A percentile compares a stretch with the other conserved stretches of the same genome.
phyloP scores from a whole-genome alignment of 257 asterid species.

The Solanum appendiculatum region DNA sequence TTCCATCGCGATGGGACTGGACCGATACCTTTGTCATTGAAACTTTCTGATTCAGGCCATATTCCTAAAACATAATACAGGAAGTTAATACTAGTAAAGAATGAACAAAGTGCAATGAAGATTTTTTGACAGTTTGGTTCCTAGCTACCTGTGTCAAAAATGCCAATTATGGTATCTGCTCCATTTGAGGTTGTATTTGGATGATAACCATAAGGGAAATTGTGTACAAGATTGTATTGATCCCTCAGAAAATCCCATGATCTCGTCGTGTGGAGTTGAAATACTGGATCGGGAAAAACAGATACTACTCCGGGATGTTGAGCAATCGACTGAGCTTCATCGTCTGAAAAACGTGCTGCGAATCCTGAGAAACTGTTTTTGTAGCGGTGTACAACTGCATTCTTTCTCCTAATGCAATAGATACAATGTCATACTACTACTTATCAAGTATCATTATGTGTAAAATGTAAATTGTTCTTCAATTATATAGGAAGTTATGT shows the following conservation, averaged over 20 bases:
- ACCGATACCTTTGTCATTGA: conserved; percentile 38
- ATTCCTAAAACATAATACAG: conserved; percentile 40
- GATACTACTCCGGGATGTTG: conserved; percentile 64
- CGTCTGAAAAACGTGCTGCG: conserved; percentile 51
- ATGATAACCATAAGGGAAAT: not conserved
- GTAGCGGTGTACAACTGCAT: conserved; percentile 48
- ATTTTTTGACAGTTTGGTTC: not conserved
- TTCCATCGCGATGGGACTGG: conserved; percentile 65
- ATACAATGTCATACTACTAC: not conserved
- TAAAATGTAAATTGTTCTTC: not conserved
- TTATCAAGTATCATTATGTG: not conserved
- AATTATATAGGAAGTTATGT: not conserved
- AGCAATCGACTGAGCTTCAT: conserved; percentile 48
- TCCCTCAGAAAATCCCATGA: conserved; percentile 4
- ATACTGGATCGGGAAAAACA: conserved; percentile 66
- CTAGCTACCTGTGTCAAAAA: not conserved
- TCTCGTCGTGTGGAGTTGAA: conserved; percentile 39
- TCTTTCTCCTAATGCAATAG: conserved; percentile 33
- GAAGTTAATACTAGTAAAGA: not conserved
- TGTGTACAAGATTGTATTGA: not conserved
- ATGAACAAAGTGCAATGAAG: not conserved
- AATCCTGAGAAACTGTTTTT: conserved; percentile 60
- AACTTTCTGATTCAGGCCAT: conserved; percentile 82
- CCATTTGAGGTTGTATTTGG: not conserved
- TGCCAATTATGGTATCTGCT: not conserved